A percentile compares a stretch with the other conserved stretches of the same genome.
phyloP scores from a whole-genome alignment of 441 rosid genomes.

The Jatropha multifida region DNA sequence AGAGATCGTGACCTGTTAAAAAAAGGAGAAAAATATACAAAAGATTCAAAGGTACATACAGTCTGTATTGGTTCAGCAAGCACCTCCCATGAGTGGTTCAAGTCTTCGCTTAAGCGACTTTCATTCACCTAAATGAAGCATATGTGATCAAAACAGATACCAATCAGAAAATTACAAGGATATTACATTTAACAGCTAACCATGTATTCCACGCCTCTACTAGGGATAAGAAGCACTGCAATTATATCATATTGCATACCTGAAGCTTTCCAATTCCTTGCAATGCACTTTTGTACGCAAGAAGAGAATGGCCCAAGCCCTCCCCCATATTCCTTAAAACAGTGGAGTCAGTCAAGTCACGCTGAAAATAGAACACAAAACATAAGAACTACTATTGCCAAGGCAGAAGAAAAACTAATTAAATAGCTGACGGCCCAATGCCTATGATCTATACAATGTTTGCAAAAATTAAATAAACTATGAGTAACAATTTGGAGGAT shows the following conservation, averaged over 20 bases:
- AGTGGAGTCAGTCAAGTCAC: slow-evolving; percentile 94
- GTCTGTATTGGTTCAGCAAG: slow-evolving; percentile 95
- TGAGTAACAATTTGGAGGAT: slow-evolving; percentile 3
- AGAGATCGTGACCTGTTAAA: not conserved
- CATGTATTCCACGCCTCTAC: not conserved
- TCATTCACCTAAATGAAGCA: slow-evolving; percentile 60
- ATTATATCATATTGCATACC: slow-evolving; percentile 40
- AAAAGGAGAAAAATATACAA: not conserved
- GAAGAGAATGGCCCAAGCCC: slow-evolving; percentile 93
- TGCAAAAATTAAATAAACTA: not conserved
- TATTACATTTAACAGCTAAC: not conserved
- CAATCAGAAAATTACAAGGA: not conserved
- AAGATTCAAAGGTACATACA: slow-evolving; percentile 38
- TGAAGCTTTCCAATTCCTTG: slow-evolving; percentile 85
- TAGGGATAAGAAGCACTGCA: slow-evolving; percentile 10
- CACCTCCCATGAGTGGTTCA: slow-evolving; percentile 89
- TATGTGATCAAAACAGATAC: slow-evolving; percentile 7
- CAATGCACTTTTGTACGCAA: slow-evolving; percentile 82
- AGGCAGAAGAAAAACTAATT: slow-evolving; percentile 2
- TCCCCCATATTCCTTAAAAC: slow-evolving; percentile 92
- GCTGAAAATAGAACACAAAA: slow-evolving; percentile 45
- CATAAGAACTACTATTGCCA: slow-evolving; percentile 11
- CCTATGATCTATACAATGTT: not conserved
- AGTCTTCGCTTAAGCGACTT: slow-evolving; percentile 67
- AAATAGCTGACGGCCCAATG: not conserved